A percentile compares a stretch with the other conserved stretches of the same genome.
phyloP scores from a whole-genome alignment of 768 basidiomycete species.

The Russula virescens region DNA sequence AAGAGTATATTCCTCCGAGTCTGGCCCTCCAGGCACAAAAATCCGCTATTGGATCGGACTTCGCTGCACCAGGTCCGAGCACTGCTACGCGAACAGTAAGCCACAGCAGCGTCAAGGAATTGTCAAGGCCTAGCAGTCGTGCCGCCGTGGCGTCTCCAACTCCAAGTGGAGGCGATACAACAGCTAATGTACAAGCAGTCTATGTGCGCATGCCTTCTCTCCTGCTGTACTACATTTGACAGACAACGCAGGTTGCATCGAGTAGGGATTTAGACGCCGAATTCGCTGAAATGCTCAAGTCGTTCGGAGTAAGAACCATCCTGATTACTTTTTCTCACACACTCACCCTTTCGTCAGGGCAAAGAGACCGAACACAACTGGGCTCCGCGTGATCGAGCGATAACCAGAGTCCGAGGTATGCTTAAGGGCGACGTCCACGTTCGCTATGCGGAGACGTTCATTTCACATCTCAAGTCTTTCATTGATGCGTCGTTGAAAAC shows the following conservation, averaged over 20 bases:
- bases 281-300: conserved; percentile 69
- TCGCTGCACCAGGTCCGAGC: conserved; percentile 27
- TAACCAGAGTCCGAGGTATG: conserved; percentile 82
- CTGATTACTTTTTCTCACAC: neutral
- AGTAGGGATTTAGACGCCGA: conserved; percentile 80
- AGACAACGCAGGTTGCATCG: conserved; percentile 63
- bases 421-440: conserved; percentile 76
- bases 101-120: conserved; percentile 44
- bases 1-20: conserved; percentile 74
- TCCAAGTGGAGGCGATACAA: conserved; percentile 36
- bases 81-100: conserved; percentile 42
- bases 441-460: conserved; percentile 69
- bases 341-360: conserved; percentile 47
- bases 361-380: conserved; percentile 97
- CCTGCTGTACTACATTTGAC: neutral
- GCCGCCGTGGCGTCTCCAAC: conserved; percentile 42
- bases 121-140: conserved; percentile 56
- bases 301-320: conserved; percentile 61
- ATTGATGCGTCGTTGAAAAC: conserved; percentile 81
- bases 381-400: conserved; percentile 70
- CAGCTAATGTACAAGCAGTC: conserved; percentile 51
- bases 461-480: conserved; percentile 69
- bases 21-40: conserved; percentile 52
- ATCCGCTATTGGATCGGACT: conserved; percentile 29
- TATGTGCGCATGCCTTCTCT: conserved; percentile 48